These are phyloP conservation scores for Gypsophila paniculata DNA, from an alignment of 179 eudicot species.

Conservation along the genomic window DNA sequence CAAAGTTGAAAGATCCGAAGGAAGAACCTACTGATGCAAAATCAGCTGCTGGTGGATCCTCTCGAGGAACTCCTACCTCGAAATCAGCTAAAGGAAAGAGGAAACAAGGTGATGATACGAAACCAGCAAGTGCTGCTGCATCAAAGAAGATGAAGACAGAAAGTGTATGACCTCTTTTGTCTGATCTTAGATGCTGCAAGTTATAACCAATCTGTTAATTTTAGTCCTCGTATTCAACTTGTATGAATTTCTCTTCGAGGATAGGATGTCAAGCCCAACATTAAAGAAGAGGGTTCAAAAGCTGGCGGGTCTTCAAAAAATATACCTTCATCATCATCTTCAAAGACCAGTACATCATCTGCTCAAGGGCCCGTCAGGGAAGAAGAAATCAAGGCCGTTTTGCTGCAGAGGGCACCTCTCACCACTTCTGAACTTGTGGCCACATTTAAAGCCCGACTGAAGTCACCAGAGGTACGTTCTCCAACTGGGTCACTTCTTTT, in stretches of 20 bases:
- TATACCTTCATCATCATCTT: conserved; percentile 34
- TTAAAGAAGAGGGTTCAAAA: conserved; percentile 54
- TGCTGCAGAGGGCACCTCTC: conserved; percentile 61
- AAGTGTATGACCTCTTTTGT: conserved; percentile 45
- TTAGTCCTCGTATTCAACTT: background rate
- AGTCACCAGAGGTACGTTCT: conserved; percentile 53
- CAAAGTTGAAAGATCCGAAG: conserved; percentile 61
- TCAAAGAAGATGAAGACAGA: conserved; percentile 79
- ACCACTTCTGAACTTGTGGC: conserved; percentile 84
- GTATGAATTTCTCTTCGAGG: conserved; percentile 9
- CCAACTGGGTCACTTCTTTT: background rate
- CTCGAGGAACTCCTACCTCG: conserved; percentile 64
- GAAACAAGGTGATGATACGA: conserved; percentile 67
- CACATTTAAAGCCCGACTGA: conserved; percentile 71
- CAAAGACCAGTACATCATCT: conserved; percentile 41
- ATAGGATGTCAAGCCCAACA: conserved; percentile 57
- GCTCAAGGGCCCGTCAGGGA: conserved; percentile 80
- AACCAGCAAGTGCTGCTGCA: conserved; percentile 48
- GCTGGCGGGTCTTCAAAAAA: conserved; percentile 40
- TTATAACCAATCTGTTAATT: background rate
- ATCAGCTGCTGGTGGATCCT: conserved; percentile 43
- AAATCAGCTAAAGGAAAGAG: conserved; percentile 90
- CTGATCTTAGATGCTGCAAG: conserved; percentile 2
- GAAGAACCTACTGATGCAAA: conserved; percentile 72
- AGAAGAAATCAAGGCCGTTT: conserved; percentile 81